phyloP scores from a whole-genome alignment of 169 alveolate species.

The Cyclospora cayetanensis region DNA sequence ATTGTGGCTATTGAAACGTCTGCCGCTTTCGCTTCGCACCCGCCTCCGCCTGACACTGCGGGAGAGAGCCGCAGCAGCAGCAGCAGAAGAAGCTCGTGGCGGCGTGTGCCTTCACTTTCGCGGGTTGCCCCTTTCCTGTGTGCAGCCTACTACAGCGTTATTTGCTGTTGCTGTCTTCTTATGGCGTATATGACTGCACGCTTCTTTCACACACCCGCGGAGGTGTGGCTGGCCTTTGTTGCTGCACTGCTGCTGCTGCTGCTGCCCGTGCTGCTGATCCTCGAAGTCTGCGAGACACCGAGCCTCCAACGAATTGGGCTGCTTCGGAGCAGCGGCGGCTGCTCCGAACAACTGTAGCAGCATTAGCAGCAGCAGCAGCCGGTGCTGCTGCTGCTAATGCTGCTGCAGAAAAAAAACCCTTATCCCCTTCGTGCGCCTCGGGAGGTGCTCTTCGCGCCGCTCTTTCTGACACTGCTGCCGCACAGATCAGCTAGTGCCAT shows the following conservation, averaged over 20 bases:
- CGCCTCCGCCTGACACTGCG: background rate
- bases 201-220: constrained; percentile 43
- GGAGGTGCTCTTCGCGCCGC: too few relatives aligned
- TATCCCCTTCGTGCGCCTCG: too few relatives aligned
- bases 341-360: background rate
- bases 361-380: background rate
- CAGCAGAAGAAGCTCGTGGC: too few relatives aligned
- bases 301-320: constrained; percentile 31
- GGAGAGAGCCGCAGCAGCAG: too few relatives aligned
- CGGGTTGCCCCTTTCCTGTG: background rate
- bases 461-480: too few relatives aligned
- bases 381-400: background rate
- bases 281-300: constrained; percentile 10
- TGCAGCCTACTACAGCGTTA: constrained; percentile 21
- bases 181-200: constrained; percentile 39
- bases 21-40: constrained; percentile 34
- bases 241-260: constrained; percentile 7
- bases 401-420: too few relatives aligned
- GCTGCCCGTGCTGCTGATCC: background rate
- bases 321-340: background rate
- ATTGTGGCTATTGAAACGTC: background rate
- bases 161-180: constrained; percentile 7
- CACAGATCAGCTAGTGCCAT: too few relatives aligned
- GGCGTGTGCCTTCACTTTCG: background rate
- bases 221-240: constrained; percentile 14